Percentiles rank a stretch among this genome's conserved stretches.
These are phyloP conservation scores for Cadophora luteo-olivacea DNA, from an alignment of 2,329 filamentous ascomycete species.

Conservation along the genomic window DNA sequence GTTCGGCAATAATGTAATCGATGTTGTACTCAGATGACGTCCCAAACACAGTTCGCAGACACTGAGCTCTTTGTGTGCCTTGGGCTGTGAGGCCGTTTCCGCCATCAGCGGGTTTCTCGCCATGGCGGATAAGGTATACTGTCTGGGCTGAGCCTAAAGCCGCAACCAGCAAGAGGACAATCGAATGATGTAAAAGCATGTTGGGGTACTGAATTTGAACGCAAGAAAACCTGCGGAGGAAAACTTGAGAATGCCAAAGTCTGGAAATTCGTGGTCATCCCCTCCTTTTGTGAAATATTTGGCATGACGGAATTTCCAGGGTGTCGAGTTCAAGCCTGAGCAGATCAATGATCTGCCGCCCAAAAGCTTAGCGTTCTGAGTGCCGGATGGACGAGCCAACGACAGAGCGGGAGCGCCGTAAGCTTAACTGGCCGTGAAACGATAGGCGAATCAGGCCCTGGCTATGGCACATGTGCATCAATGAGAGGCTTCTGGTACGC, in stretches of 20 bases:
- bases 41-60: conserved; percentile 63
- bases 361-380: neutral
- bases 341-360: neutral
- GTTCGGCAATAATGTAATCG: conserved; percentile 63
- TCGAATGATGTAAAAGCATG: conserved; percentile 18
- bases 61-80: conserved; percentile 64
- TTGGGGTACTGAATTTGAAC: neutral
- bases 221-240: neutral
- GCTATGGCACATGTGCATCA: neutral
- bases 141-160: conserved; percentile 44
- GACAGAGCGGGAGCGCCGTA: neutral
- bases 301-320: neutral
- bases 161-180: conserved; percentile 14
- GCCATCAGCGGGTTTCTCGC: conserved; percentile 62
- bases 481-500: neutral
- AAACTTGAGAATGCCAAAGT: neutral
- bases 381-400: neutral
- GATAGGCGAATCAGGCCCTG: conserved; percentile 13
- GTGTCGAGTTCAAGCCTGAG: neutral
- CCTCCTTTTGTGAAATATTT: neutral
- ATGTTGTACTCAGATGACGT: conserved; percentile 59
- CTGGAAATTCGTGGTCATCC: neutral
- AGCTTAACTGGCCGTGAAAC: neutral
- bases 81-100: conserved; percentile 56
- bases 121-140: conserved; percentile 69